Base-by-base conservation (phyloP, 345 rosid species). In the Aurinia saxatilis region DNA sequence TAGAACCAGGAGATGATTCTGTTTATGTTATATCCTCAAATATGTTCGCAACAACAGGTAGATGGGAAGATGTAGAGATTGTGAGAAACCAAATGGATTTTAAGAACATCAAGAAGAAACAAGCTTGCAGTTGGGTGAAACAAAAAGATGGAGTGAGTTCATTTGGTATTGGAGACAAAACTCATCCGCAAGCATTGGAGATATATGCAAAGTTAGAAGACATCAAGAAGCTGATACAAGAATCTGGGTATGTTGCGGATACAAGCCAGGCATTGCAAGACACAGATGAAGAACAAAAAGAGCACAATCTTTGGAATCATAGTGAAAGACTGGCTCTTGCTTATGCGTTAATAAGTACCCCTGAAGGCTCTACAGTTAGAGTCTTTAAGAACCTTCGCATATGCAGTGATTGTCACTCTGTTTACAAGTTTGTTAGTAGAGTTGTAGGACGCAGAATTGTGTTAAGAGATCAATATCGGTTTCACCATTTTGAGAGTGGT, bases 111-210 rank as follows among this genome's bases (percentile, higher is more conserved):
- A 84, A 73, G 76, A 91, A 88, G 82, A 76, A 84, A 71, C 96
- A 89, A 8, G 96, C 95, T 1, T 83, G 87, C 84, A 91, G 95
- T 58, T 91, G 96, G 96, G 95, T 91, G 40, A 91, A 91, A 78
- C 69, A 75, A 72, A 86, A 83, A 69, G 77, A 83, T 66, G 67
- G 55, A 56, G 79, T 80, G 54, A 74, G 66, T 71, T 78, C 78
- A 16, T 88, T 91, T 49, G 95, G 95, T 50, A 84, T 84, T 63
- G 96, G 91, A 50, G 95, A 91, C 66, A 74, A 60, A 33, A 76
- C 83, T 30, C 95, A 88, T 72, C 80, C 84, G 15, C 81, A 82
- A 58, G 64, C 75, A 3, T 37, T 46, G 48, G 78, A 73, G 72
- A 91, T 91, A 61, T 64, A 84, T 44, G 58, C 73, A 4, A 91